These are phyloP conservation scores for Neltuma alba DNA, from an alignment of 306 rosid species.

Conservation along the genomic window DNA sequence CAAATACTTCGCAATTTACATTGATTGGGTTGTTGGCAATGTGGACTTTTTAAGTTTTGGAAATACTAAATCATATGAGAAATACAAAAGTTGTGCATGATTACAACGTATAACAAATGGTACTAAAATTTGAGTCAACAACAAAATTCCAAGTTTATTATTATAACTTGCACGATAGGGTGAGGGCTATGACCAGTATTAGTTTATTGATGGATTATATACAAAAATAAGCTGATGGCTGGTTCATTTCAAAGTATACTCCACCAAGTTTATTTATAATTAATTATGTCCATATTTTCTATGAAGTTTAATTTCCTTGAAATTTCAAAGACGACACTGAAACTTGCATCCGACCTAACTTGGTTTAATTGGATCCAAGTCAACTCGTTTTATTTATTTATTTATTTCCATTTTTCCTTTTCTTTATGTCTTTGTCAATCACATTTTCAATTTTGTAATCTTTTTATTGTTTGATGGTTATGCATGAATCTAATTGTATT, in stretches of 20 bases:
- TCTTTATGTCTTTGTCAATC: background rate
- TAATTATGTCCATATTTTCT: background rate
- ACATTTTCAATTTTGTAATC: background rate
- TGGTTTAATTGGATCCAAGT: background rate
- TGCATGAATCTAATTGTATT: background rate
- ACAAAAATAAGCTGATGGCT: background rate
- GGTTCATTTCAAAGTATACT: background rate
- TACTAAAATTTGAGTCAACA: slow-evolving; percentile 12
- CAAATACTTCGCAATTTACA: background rate
- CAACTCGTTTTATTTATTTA: background rate
- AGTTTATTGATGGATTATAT: background rate
- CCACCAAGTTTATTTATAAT: background rate
- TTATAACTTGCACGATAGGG: slow-evolving; percentile 5
- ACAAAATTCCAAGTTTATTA: slow-evolving; percentile 26
- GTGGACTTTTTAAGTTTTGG: background rate
- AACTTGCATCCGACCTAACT: slow-evolving; percentile 20
- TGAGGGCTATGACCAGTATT: background rate
- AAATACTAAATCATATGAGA: background rate
- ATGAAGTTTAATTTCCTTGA: slow-evolving; percentile 31
- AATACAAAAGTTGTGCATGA: slow-evolving; percentile 27
- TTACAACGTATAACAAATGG: slow-evolving; percentile 34
- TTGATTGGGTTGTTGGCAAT: background rate
- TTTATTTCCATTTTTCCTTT: background rate
- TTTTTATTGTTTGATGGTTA: background rate
- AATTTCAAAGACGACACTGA: slow-evolving; percentile 11